Evolutionary conservation across 1,284 basidiomycete genomes (phyloP).

Genomic region (Microbotryum intermedium): DNA sequence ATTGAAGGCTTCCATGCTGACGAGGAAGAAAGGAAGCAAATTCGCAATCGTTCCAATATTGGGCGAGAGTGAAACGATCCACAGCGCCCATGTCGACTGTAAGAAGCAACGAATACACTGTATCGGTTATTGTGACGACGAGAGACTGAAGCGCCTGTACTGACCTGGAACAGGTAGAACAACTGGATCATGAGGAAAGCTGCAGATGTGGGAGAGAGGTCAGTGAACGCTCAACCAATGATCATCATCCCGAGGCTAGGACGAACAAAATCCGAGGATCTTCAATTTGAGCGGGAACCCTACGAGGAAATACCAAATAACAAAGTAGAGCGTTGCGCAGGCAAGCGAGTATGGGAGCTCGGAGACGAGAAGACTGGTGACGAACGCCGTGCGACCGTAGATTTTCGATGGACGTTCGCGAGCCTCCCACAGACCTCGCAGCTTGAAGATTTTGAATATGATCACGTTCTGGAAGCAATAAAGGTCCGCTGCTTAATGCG

Average conservation of each 20-base stretch:
- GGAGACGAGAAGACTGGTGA: conserved; percentile 59
- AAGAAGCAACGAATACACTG: background rate
- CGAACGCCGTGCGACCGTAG: conserved; percentile 73
- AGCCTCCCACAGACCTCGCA: conserved; percentile 29
- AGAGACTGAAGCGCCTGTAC: background rate
- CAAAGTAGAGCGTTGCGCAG: conserved; percentile 67
- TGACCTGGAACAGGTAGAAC: conserved; percentile 32
- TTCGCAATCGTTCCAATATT: conserved; percentile 32
- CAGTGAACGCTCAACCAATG: background rate
- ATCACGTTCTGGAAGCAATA: conserved; percentile 44
- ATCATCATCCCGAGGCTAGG: conserved; percentile 56
- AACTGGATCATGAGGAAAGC: conserved; percentile 30
- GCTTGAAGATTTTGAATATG: conserved; percentile 31
- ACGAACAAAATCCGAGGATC: conserved; percentile 61
- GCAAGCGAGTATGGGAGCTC: conserved; percentile 67
- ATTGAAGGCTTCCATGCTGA: conserved; percentile 35
- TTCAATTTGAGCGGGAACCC: conserved; percentile 18
- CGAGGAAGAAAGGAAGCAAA: conserved; percentile 34
- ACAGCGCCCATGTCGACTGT: conserved; percentile 33
- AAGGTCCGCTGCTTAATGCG: conserved; percentile 39
- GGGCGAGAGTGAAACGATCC: conserved; percentile 30
- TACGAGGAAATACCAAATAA: conserved; percentile 48
- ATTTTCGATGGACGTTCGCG: conserved; percentile 41
- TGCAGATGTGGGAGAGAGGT: background rate
- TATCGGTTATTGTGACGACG: background rate